Percentiles rank a stretch among this genome's conserved stretches.
These are phyloP conservation scores for Nymphaea thermarum DNA, from an alignment of 164 flowering plant genomes.

Conservation along the genomic window DNA sequence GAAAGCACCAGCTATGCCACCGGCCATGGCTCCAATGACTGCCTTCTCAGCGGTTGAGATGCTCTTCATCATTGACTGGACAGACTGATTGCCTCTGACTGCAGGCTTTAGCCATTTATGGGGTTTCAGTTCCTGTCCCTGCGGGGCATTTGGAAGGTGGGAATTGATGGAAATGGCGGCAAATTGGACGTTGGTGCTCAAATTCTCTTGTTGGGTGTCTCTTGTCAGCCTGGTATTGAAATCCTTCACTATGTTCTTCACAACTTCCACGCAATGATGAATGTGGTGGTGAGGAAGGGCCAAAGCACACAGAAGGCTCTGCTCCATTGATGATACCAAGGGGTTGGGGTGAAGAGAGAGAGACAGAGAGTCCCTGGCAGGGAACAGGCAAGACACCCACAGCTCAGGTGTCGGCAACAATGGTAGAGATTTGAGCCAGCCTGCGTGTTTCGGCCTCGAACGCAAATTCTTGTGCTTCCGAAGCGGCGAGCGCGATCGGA, in stretches of 20 bases:
- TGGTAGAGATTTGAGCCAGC: no score
- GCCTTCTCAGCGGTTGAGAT: constrained; percentile 61
- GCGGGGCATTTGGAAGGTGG: background rate
- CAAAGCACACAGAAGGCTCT: background rate
- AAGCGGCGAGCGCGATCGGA: no score
- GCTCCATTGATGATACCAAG: background rate
- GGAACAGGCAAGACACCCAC: no score
- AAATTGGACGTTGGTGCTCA: background rate
- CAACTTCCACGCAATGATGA: no score
- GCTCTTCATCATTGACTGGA: constrained; percentile 24
- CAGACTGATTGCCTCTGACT: constrained; percentile 15
- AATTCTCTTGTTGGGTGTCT: background rate
- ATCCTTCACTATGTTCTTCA: background rate
- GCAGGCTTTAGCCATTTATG: constrained; percentile 23
- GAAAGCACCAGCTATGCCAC: constrained; percentile 89
- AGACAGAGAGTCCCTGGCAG: no score
- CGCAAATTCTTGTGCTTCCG: no score
- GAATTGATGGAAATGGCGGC: background rate
- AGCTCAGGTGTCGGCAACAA: no score
- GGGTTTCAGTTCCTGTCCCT: constrained; percentile 10
- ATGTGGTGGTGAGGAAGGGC: background rate
- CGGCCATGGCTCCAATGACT: constrained; percentile 67
- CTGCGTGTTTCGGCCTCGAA: no score
- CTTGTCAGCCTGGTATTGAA: background rate
- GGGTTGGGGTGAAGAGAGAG: background rate